Evolutionary conservation across 805 yeast species (phyloP), one percentile per base, ranked within the genome.

Genomic region (Candida bentonensis): DNA sequence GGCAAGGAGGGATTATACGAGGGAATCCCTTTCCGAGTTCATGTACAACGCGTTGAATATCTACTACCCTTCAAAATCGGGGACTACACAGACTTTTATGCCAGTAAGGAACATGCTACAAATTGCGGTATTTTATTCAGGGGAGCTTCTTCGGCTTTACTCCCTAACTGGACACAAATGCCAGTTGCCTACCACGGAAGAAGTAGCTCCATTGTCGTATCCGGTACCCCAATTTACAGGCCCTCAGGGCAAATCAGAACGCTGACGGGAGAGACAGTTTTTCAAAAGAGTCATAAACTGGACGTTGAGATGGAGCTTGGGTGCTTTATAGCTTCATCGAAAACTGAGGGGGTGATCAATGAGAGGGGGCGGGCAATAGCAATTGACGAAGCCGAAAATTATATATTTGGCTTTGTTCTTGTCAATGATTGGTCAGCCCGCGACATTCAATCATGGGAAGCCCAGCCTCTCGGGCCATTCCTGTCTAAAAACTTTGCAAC

Each of bases 101-200:
- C 46, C 15, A 51, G 55, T n/a, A 41, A 40, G 28, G 45, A 54
- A 22, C 58, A 54, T 21, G 57, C 58, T 11, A 47, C 42, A 27
- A 54, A 54, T 39, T 51, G 53, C 30, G 56, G 58, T 4, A 44
- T 45, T 15, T 40, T 53, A 4, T 53, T 54, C 21, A 40, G 57
- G 21, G 55, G 47, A 15, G 52, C 53, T 11, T 45, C 49, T 11
- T 51, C 52, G 21, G 58, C 57, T 3, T 45, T 54, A 15, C 49
- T 50, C 20, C 54, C 50, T 21, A 54, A 54, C 45, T 54, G 50
- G 43, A 47, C 47, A 25, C 57, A 54, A 21, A 33, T 53, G 3
- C 58, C 58, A 3, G 53, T 53, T 3, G 57, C 55, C 2, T 54
- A 54, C 40, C 57, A 54, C 22, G 57, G 57, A 11, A 46, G 58